Evolutionary conservation across 106 monocot genomes (phyloP).

Genomic region (Vanilla planifolia): DNA sequence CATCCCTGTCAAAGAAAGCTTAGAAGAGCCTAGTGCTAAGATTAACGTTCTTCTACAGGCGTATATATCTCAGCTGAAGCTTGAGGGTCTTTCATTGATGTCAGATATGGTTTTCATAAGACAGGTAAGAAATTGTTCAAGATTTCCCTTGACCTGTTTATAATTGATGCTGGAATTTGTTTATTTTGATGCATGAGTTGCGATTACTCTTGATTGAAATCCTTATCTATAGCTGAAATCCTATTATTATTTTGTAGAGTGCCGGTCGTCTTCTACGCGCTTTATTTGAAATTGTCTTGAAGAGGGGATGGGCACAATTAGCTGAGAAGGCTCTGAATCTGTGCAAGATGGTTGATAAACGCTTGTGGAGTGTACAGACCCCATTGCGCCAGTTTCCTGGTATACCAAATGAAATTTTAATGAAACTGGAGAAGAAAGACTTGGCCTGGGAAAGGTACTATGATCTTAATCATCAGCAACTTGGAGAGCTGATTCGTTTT

Average conservation of each 20-base stretch:
- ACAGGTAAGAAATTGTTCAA: constrained; percentile 42
- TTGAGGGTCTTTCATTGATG: constrained; percentile 88
- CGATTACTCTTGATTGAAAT: too few species aligned
- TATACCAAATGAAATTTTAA: constrained; percentile 93
- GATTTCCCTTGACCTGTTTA: neutral
- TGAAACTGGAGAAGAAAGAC: constrained; percentile 97
- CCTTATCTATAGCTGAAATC: too few species aligned
- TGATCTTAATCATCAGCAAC: constrained; percentile 35
- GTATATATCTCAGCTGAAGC: constrained; percentile 85
- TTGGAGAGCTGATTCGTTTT: constrained; percentile 88
- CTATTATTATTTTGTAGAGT: constrained; percentile 59
- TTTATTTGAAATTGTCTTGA: constrained; percentile 93
- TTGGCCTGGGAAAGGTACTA: constrained; percentile 95
- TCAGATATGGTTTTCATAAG: constrained; percentile 98
- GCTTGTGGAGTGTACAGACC: constrained; percentile 95
- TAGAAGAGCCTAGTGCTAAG: constrained; percentile 98
- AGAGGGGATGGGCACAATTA: constrained; percentile 95
- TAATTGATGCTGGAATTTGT: neutral
- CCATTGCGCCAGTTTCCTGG: constrained; percentile 86
- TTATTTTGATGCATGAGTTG: too few species aligned
- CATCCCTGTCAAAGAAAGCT: constrained; percentile 97
- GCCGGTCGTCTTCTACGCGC: constrained; percentile 93
- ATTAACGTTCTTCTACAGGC: constrained; percentile 98
- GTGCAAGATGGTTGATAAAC: constrained; percentile 98
- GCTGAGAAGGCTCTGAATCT: constrained; percentile 86